Evolutionary conservation across 805 yeast species (phyloP).

Genomic region (Candida takata): DNA sequence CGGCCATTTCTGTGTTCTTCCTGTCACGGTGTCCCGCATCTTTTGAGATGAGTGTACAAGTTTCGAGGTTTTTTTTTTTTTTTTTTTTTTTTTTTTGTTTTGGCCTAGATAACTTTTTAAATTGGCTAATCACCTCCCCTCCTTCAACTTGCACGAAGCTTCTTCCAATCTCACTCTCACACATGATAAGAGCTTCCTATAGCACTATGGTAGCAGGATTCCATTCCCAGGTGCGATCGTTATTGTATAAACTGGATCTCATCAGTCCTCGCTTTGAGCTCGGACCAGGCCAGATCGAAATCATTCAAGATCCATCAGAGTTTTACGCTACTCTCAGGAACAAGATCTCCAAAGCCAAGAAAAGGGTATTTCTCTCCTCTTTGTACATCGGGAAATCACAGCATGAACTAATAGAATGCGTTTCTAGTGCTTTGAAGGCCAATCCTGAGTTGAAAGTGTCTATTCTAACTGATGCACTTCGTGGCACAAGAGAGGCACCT

Average conservation of each 20-base stretch:
- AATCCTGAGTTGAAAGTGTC: constrained; percentile 62
- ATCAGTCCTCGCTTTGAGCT: constrained; percentile 65
- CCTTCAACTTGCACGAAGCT: no score
- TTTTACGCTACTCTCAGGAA: constrained; percentile 61
- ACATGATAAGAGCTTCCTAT: constrained; percentile 3
- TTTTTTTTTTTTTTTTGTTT: no score
- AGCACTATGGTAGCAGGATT: constrained; percentile 14
- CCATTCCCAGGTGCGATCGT: constrained; percentile 37
- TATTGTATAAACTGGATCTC: constrained; percentile 49
- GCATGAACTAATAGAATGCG: constrained; percentile 58
- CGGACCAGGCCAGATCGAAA: constrained; percentile 46
- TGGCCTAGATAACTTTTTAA: no score
- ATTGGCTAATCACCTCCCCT: no score
- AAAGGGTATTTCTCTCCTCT: constrained; percentile 73
- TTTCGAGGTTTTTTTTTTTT: no score
- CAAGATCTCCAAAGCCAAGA: constrained; percentile 56
- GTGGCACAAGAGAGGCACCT: constrained; percentile 94
- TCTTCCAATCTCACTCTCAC: no score
- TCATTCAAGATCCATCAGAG: constrained; percentile 58
- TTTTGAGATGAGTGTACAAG: constrained; percentile 3
- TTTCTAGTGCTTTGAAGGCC: constrained; percentile 49
- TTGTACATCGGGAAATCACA: constrained; percentile 82
- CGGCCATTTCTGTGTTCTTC: not conserved
- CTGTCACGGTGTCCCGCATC: not conserved
- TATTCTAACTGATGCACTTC: constrained; percentile 75